Evolutionary conservation across 371 early-diverging fungal species (phyloP).

Genomic region (Lichtheimia ramosa): DNA sequence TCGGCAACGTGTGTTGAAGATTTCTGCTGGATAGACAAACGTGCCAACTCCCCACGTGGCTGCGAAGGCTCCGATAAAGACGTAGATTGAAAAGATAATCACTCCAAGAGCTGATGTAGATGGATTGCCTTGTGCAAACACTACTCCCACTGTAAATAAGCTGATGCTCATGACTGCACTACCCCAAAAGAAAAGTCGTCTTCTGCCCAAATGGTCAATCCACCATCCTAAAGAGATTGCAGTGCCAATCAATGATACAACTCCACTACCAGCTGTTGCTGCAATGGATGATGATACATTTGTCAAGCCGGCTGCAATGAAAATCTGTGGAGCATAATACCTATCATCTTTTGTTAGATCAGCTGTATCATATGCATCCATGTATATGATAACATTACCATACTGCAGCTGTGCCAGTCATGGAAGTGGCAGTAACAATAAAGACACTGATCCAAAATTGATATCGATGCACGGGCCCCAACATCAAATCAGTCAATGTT

Average conservation of each 20-base stretch:
- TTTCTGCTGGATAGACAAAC: constrained; percentile 70
- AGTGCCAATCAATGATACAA: constrained; percentile 37
- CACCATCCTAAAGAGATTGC: constrained; percentile 59
- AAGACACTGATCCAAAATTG: constrained; percentile 38
- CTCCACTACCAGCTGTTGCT: constrained; percentile 34
- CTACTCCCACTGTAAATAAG: constrained; percentile 44
- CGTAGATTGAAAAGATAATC: constrained; percentile 41
- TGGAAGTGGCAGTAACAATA: constrained; percentile 59
- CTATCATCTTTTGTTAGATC: too few species aligned
- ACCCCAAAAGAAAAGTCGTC: constrained; percentile 44
- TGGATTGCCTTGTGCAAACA: constrained; percentile 28
- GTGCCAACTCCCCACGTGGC: constrained; percentile 56
- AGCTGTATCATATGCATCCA: too few species aligned
- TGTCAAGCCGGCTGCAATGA: constrained; percentile 31
- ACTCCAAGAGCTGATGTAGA: constrained; percentile 26
- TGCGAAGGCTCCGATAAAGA: constrained; percentile 52
- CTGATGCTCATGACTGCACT: constrained; percentile 33
- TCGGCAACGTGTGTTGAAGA: constrained; percentile 49
- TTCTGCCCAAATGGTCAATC: constrained; percentile 41
- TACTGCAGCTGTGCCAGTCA: constrained; percentile 66
- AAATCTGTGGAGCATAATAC: constrained; percentile 38
- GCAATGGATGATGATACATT: constrained; percentile 31
- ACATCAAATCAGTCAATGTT: constrained; percentile 27
- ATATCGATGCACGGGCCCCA: constrained; percentile 30
- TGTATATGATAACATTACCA: constrained; percentile 14